A percentile compares a stretch with the other conserved stretches of the same genome.
Conservation (phyloP, 495 filamentous ascomycete genomes). For the Penicillium cataractarum region DNA sequence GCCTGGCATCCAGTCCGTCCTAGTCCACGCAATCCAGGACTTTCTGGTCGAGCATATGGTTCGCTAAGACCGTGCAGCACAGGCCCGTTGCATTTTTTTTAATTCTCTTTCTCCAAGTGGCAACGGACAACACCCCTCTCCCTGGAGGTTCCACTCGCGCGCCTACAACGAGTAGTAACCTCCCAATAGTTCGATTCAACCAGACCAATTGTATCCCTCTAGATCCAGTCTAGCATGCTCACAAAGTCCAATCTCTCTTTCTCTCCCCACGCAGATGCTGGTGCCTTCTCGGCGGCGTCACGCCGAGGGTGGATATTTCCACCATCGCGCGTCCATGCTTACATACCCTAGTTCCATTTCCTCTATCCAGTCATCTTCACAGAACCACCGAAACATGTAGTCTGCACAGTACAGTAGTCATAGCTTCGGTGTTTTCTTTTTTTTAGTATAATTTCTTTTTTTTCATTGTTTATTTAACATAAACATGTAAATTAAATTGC, state of each 20-base stretch:
- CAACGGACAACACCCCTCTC: constrained; percentile 10
- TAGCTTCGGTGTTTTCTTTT: background rate
- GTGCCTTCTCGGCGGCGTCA: constrained; percentile 1
- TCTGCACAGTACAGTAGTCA: background rate
- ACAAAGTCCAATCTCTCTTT: background rate
- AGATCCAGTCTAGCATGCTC: background rate
- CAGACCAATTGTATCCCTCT: background rate
- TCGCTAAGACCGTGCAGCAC: constrained; percentile 14
- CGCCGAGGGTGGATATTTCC: constrained; percentile 1
- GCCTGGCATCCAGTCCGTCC: constrained; percentile 2
- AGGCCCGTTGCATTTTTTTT: constrained; percentile 7
- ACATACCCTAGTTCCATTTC: background rate
- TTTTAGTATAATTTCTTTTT: background rate
- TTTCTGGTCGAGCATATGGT: constrained; percentile 11
- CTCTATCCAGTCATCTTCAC: background rate
- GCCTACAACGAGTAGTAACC: background rate
- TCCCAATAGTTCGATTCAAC: background rate
- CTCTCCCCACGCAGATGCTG: constrained; percentile 1
- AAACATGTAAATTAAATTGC: background rate
- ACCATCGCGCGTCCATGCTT: constrained; percentile 2
- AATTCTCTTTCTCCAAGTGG: constrained; percentile 15
- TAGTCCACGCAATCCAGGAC: constrained; percentile 20
- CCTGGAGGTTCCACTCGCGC: constrained; percentile 4
- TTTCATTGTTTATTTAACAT: background rate
- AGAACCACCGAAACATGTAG: background rate